Conservation (phyloP, 805 yeast genomes). For the Wickerhamomyces alni region DNA sequence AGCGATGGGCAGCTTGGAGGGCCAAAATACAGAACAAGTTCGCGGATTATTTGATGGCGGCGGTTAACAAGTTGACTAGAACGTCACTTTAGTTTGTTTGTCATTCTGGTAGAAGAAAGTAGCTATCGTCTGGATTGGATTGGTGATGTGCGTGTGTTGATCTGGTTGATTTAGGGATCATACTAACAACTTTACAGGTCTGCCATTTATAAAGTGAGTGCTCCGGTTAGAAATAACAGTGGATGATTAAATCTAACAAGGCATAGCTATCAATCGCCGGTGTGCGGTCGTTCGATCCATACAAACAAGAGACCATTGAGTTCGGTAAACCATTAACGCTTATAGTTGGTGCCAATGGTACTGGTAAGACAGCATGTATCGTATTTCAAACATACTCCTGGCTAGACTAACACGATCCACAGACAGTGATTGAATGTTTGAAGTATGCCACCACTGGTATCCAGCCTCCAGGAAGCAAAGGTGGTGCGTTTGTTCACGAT, state of each 20-base stretch:
- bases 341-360: constrained; percentile 93
- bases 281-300: constrained; percentile 85
- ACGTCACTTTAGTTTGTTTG: too few relatives aligned
- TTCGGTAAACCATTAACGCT: constrained; percentile 88
- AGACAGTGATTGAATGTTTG: constrained; percentile 87
- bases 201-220: constrained; percentile 19
- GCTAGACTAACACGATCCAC: neutral
- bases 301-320: constrained; percentile 76
- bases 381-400: too few relatives aligned
- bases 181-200: constrained; percentile 12
- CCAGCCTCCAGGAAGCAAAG: constrained; percentile 90
- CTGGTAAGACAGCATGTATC: constrained; percentile 70
- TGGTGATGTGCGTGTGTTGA: neutral
- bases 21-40: neutral
- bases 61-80: too few relatives aligned
- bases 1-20: too few relatives aligned
- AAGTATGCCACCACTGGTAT: constrained; percentile 94
- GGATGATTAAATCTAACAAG: neutral
- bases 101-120: too few relatives aligned
- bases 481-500: constrained; percentile 94
- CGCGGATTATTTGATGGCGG: neutral
- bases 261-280: constrained; percentile 70
- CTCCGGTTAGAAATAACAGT: neutral
- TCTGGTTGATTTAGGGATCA: too few relatives aligned
- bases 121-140: too few relatives aligned